Evolutionary conservation across 768 basidiomycete species (phyloP).

Genomic region (Tricholomella constricta): DNA sequence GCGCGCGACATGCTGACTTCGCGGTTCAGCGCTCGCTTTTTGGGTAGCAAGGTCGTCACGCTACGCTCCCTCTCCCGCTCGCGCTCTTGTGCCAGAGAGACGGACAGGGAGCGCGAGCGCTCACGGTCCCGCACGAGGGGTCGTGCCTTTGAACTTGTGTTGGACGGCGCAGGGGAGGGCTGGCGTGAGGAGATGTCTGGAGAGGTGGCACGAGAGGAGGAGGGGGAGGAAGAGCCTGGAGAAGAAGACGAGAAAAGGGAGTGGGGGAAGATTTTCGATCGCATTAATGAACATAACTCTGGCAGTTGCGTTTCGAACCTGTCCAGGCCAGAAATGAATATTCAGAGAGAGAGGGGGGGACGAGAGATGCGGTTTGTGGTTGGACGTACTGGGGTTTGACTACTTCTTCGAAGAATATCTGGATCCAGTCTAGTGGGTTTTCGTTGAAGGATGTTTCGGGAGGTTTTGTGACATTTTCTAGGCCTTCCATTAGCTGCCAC

Average conservation of each 20-base stretch:
- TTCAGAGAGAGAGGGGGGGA: neutral
- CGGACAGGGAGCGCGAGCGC: conserved; percentile 64
- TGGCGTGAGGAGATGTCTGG: conserved; percentile 27
- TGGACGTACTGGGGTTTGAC: conserved; percentile 62
- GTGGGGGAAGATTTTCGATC: conserved; percentile 65
- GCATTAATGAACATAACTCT: conserved; percentile 56
- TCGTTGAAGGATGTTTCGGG: conserved; percentile 21
- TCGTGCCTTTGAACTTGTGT: conserved; percentile 17
- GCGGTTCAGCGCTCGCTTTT: conserved; percentile 60
- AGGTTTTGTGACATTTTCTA: conserved; percentile 25
- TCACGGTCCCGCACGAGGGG: too few species aligned
- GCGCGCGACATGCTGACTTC: conserved; percentile 79
- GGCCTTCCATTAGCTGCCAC: conserved; percentile 65
- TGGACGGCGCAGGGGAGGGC: conserved; percentile 24
- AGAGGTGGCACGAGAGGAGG: conserved; percentile 33
- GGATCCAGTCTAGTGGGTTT: conserved; percentile 68
- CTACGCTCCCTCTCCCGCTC: conserved; percentile 38
- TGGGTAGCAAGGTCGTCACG: conserved; percentile 32
- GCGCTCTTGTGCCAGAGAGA: conserved; percentile 68
- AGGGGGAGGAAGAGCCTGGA: conserved; percentile 25
- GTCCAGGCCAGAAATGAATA: too few species aligned
- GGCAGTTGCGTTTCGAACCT: conserved; percentile 62
- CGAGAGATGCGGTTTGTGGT: too few species aligned
- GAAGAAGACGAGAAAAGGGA: conserved; percentile 59
- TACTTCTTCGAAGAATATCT: conserved; percentile 65